Base-by-base conservation (phyloP, 441 rosid genomes). In the Adansonia grandidieri region DNA sequence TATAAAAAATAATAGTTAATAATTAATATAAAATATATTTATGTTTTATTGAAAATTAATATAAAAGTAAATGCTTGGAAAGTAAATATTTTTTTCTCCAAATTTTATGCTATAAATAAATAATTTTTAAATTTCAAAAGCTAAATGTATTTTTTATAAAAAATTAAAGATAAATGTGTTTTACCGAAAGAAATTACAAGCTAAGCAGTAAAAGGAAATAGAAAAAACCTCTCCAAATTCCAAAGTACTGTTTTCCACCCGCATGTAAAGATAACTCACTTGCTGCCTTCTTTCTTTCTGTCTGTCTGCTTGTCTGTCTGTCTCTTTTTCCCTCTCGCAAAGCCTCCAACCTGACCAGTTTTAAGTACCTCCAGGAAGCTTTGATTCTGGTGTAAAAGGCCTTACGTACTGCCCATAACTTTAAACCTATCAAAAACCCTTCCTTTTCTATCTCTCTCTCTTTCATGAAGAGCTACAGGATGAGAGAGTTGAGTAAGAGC, bases 201-300 rank as follows among this genome's bases (percentile, higher is more conserved):
- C 5, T 37, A 37, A 37, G 9, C 28, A 28, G 9, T 73, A 61
- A 78, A 15, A 9, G 50, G 24, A 6, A 47, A 24, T 32, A 13
- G 57, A 22, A 24, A 42, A 70, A 70, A 61, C 48, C 10, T 62
- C 60, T 80, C 85, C 88, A 81, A 84, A 81, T 86, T 82, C 87
- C 86, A 44, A 78, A 51, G 82, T 83, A 50, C 20, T 65, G 58
- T n/a, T 40, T 56, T 61, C 77, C 63, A 64, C 44, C 81, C 68
- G 63, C 44, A 67, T 72, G 61, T 75, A 74, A 67, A 80, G 76
- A 42, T 78, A 82, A 71, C 75, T 77, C 82, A 69, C 83, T 64
- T 74, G 70, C 83, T 37, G 4, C 64, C 40, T 66, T 60, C 51
- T 66, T 57, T 42, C 24, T 48, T 60, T 44, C 79, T 44, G 8